Conservation (phyloP, 495 filamentous ascomycete species). For the Penicillium lividum region DNA sequence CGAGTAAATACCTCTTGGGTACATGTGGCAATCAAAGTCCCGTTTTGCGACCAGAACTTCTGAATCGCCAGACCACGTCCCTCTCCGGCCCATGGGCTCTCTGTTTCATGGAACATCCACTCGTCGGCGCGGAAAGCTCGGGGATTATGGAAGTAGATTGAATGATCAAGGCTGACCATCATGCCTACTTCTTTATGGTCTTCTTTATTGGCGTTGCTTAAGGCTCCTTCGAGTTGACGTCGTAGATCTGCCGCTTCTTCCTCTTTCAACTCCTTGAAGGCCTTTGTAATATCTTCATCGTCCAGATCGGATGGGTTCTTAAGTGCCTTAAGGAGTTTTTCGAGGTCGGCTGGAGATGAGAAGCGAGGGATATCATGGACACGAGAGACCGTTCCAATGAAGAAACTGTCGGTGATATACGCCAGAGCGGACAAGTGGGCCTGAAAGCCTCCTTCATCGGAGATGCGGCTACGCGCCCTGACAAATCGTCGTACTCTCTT, state of each 20-base stretch:
- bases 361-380: slow-evolving; percentile 74
- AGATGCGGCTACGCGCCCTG: slow-evolving; percentile 72
- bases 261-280: slow-evolving; percentile 45
- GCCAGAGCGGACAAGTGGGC: slow-evolving; percentile 85
- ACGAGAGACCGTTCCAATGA: slow-evolving; percentile 82
- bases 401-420: slow-evolving; percentile 88
- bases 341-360: slow-evolving; percentile 40
- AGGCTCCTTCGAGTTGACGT: slow-evolving; percentile 37
- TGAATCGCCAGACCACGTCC: slow-evolving; percentile 85
- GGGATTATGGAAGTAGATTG: slow-evolving; percentile 92
- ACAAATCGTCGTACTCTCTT: slow-evolving; percentile 79
- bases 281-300: slow-evolving; percentile 42
- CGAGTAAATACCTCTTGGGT: slow-evolving; percentile 45
- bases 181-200: slow-evolving; percentile 67
- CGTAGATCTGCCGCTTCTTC: slow-evolving; percentile 44
- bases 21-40: slow-evolving; percentile 70
- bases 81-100: slow-evolving; percentile 91
- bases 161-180: slow-evolving; percentile 95
- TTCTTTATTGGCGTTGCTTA: slow-evolving; percentile 25
- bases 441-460: slow-evolving; percentile 66
- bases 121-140: slow-evolving; percentile 79
- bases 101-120: slow-evolving; percentile 92
- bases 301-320: slow-evolving; percentile 51
- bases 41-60: slow-evolving; percentile 83
- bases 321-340: slow-evolving; percentile 39